phyloP scores from a whole-genome alignment of 2,329 filamentous ascomycete species.

The Dothideomycetes sp. region DNA sequence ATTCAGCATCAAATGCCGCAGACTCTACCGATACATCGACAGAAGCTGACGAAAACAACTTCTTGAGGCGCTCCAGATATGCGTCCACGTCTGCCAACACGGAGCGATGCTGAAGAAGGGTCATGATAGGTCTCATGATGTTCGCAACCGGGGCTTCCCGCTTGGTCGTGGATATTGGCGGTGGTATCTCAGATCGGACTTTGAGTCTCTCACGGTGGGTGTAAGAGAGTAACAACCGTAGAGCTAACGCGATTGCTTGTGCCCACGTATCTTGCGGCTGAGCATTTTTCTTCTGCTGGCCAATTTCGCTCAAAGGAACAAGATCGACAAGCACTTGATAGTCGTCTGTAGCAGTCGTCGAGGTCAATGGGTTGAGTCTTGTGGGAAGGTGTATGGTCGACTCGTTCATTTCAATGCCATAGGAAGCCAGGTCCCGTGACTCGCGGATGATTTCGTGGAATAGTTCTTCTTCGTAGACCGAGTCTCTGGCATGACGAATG shows the following conservation, averaged over 20 bases:
- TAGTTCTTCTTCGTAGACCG: constrained; percentile 73
- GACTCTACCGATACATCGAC: constrained; percentile 11
- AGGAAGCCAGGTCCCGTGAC: constrained; percentile 60
- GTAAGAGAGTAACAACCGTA: constrained; percentile 69
- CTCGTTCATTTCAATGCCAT: constrained; percentile 57
- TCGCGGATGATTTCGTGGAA: constrained; percentile 86
- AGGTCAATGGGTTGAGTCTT: constrained; percentile 8
- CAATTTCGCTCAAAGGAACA: constrained; percentile 42
- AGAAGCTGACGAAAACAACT: constrained; percentile 17
- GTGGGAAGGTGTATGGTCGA: constrained; percentile 29
- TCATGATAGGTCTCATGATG: constrained; percentile 51
- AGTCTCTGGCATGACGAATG: constrained; percentile 68
- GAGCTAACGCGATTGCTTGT: constrained; percentile 54
- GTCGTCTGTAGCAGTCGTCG: background rate
- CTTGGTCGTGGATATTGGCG: constrained; percentile 44
- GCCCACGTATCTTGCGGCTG: constrained; percentile 43
- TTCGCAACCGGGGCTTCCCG: constrained; percentile 43
- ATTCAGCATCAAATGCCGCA: constrained; percentile 14
- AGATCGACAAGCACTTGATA: constrained; percentile 50
- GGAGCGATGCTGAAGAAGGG: constrained; percentile 42
- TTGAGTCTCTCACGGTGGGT: constrained; percentile 69
- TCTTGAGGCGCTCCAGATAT: constrained; percentile 21
- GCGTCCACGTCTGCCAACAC: constrained; percentile 29
- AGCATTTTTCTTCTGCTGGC: constrained; percentile 18
- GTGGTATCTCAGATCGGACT: constrained; percentile 56